phyloP scores from a whole-genome alignment of 345 rosid genomes.

The Corymbia maculata region DNA sequence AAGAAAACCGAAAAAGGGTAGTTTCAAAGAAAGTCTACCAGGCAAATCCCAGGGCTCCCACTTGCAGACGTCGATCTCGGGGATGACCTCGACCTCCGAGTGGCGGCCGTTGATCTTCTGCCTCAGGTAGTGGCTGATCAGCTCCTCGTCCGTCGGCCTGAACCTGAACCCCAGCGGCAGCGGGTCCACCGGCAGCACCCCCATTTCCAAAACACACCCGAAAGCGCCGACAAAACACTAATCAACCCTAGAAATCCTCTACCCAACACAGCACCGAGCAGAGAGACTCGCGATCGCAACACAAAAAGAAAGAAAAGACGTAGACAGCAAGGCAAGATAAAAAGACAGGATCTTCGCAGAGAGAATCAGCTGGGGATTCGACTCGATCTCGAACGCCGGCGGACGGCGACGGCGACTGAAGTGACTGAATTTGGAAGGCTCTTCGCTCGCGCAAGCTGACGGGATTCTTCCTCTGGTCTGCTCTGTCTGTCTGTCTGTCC shows the following conservation, averaged over 20 bases:
- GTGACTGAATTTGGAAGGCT: background rate
- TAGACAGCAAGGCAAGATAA: background rate
- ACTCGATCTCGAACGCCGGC: background rate
- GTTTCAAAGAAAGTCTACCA: slow-evolving; percentile 16
- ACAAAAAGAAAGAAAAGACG: background rate
- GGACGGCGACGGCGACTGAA: background rate
- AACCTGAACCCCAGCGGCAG: slow-evolving; percentile 86
- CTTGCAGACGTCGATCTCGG: slow-evolving; percentile 87
- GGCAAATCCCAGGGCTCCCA: slow-evolving; percentile 99
- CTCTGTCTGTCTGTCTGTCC: too few species aligned
- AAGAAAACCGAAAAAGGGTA: background rate
- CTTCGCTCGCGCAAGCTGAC: background rate
- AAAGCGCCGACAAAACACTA: too few species aligned
- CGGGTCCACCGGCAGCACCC: slow-evolving; percentile 32
- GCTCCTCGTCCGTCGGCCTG: slow-evolving; percentile 89
- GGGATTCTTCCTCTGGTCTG: background rate
- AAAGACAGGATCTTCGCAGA: too few species aligned
- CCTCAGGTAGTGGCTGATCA: slow-evolving; percentile 77
- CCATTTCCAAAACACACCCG: slow-evolving; percentile 5
- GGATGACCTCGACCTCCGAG: slow-evolving; percentile 68
- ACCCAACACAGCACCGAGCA: background rate
- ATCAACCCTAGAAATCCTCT: too few species aligned
- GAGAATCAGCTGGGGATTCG: too few species aligned
- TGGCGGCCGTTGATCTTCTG: slow-evolving; percentile 80
- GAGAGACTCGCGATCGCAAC: background rate